Percentiles rank a stretch among this genome's conserved stretches.
Conservation (phyloP, 2,329 filamentous ascomycete genomes). For the Ophiostoma triangulosporum region DNA sequence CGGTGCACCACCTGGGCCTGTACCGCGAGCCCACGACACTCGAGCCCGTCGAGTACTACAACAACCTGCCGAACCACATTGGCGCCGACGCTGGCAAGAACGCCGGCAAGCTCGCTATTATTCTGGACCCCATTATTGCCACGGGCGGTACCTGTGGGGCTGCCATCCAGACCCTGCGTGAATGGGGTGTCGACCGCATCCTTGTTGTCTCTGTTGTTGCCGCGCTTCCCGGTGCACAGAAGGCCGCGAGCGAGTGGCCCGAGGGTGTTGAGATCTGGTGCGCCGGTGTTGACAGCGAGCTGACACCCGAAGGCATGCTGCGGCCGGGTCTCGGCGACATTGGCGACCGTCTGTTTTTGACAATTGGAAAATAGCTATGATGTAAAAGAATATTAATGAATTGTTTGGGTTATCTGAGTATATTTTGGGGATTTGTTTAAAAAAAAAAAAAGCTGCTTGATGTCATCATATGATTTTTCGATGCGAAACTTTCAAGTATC, state of each 20-base stretch:
- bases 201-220: constrained; percentile 65
- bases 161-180: constrained; percentile 74
- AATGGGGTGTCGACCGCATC: constrained; percentile 82
- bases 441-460: too few species aligned
- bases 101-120: constrained; percentile 51
- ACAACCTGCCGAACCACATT: constrained; percentile 74
- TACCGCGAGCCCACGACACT: constrained; percentile 83
- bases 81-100: constrained; percentile 24
- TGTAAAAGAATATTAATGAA: background rate
- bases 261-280: constrained; percentile 70
- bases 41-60: constrained; percentile 92
- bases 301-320: constrained; percentile 77
- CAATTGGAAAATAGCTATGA: constrained; percentile 59
- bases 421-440: background rate
- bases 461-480: too few species aligned
- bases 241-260: constrained; percentile 64
- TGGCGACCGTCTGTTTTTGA: constrained; percentile 79
- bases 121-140: constrained; percentile 86
- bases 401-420: too few species aligned
- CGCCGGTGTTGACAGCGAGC: constrained; percentile 60
- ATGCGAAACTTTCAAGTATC: too few species aligned
- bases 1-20: constrained; percentile 86
- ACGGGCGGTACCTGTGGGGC: constrained; percentile 83
- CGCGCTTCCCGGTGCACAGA: constrained; percentile 54
- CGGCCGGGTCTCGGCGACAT: constrained; percentile 83